phyloP scores from a whole-genome alignment of 2,329 filamentous ascomycete genomes.

The Parastagonospora avenae region DNA sequence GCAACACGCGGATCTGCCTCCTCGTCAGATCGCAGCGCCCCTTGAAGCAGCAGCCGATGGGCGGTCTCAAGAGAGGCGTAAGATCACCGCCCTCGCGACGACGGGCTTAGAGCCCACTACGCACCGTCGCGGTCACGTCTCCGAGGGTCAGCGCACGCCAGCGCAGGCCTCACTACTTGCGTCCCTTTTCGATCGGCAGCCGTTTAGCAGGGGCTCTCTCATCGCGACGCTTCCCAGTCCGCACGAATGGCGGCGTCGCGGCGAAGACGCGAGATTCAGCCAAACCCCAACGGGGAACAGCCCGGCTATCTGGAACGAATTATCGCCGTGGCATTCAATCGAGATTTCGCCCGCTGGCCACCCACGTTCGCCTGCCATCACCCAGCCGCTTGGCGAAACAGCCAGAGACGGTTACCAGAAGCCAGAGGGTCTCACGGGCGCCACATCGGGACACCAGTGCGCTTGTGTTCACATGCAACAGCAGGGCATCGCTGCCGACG shows the following conservation, averaged over 20 bases:
- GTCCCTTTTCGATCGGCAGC: conserved; percentile 26
- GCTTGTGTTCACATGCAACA: background rate
- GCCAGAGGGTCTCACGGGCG: conserved; percentile 8
- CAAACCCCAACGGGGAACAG: conserved; percentile 18
- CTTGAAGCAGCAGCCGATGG: conserved; percentile 8
- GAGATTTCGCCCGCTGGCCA: conserved; percentile 26
- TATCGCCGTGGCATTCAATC: conserved; percentile 27
- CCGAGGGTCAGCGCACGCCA: conserved; percentile 11
- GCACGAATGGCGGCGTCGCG: conserved; percentile 26
- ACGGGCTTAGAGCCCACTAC: background rate
- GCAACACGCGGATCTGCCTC: conserved; percentile 25
- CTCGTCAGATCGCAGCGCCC: conserved; percentile 22
- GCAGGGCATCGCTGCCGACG: background rate
- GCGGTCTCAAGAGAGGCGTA: conserved; percentile 1
- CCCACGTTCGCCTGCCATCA: conserved; percentile 23
- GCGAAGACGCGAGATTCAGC: conserved; percentile 26
- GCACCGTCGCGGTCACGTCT: conserved; percentile 8
- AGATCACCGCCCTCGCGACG: conserved; percentile 6
- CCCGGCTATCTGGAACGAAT: conserved; percentile 24
- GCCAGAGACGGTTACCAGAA: conserved; percentile 7
- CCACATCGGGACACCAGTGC: conserved; percentile 11
- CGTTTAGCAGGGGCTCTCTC: conserved; percentile 26
- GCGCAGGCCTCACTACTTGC: background rate
- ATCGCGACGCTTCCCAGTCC: conserved; percentile 25
- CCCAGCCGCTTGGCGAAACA: conserved; percentile 18